Evolutionary conservation across 2,329 filamentous ascomycete genomes (phyloP).

Genomic region (Blastomyces parvus): DNA sequence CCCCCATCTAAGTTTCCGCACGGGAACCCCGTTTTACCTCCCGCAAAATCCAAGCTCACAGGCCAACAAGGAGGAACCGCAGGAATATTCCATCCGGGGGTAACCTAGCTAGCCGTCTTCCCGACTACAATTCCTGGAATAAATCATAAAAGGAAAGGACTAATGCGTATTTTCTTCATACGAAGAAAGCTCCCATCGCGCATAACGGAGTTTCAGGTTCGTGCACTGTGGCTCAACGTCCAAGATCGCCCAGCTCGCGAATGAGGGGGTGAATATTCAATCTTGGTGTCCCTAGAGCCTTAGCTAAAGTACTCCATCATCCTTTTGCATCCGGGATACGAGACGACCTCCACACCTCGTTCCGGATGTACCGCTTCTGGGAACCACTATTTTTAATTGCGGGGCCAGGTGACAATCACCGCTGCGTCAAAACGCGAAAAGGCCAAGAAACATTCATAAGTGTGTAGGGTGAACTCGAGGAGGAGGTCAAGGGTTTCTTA

Average conservation of each 20-base stretch:
- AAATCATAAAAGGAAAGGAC: neutral
- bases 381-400: neutral
- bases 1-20: conserved; percentile 1
- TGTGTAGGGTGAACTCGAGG: too few species aligned
- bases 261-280: neutral
- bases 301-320: neutral
- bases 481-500: too few species aligned
- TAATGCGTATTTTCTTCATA: neutral
- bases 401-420: conserved; percentile 2
- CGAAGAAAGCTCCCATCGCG: neutral
- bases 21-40: conserved; percentile 2
- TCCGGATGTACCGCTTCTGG: neutral
- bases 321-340: neutral
- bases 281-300: neutral
- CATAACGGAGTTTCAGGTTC: neutral
- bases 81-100: neutral
- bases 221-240: neutral
- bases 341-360: neutral
- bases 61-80: neutral
- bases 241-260: conserved; percentile 1
- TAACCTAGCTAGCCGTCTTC: neutral
- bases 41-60: neutral
- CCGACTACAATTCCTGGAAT: neutral
- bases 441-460: neutral
- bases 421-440: neutral